Percentiles rank a stretch among this genome's conserved stretches.
phyloP scores from a whole-genome alignment of 2,329 filamentous ascomycete species.

The Sphaerostilbella broomeana region DNA sequence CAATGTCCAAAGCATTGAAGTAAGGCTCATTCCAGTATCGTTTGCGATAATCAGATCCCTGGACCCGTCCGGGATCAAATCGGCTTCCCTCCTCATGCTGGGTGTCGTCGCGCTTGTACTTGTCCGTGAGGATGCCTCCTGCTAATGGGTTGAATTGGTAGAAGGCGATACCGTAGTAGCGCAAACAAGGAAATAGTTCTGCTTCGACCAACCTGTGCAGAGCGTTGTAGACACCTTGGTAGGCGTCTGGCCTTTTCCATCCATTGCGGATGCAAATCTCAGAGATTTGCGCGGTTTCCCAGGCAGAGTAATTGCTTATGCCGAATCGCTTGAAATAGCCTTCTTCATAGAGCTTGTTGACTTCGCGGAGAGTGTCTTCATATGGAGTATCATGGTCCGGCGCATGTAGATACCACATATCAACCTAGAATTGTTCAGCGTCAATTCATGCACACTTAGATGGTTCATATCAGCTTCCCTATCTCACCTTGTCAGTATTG shows the following conservation, averaged over 20 bases:
- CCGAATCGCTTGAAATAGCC: constrained; percentile 69
- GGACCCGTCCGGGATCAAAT: constrained; percentile 9
- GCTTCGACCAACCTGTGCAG: constrained; percentile 51
- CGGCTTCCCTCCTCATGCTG: constrained; percentile 9
- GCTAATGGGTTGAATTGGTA: constrained; percentile 68
- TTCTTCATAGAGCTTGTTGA: constrained; percentile 61
- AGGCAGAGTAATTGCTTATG: constrained; percentile 66
- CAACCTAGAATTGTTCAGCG: constrained; percentile 2
- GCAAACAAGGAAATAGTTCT: constrained; percentile 59
- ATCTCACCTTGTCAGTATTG: constrained; percentile 10
- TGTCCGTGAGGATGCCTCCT: constrained; percentile 63
- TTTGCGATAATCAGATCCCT: constrained; percentile 6
- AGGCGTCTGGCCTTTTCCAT: constrained; percentile 66
- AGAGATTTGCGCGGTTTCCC: constrained; percentile 69
- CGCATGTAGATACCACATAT: constrained; percentile 37
- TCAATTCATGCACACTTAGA: not conserved
- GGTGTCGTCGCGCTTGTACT: constrained; percentile 27
- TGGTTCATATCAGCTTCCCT: not conserved
- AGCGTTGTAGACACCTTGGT: constrained; percentile 62
- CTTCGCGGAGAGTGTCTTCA: constrained; percentile 59
- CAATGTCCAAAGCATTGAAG: constrained; percentile 11
- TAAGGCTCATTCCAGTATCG: constrained; percentile 13
- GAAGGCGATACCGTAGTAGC: constrained; percentile 61
- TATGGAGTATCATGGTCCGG: constrained; percentile 55
- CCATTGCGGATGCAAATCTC: constrained; percentile 60